Evolutionary conservation across 129 eudicot genomes (phyloP), one percentile per base, ranked within the genome.

Genomic region (Flaveria ramosissima): DNA sequence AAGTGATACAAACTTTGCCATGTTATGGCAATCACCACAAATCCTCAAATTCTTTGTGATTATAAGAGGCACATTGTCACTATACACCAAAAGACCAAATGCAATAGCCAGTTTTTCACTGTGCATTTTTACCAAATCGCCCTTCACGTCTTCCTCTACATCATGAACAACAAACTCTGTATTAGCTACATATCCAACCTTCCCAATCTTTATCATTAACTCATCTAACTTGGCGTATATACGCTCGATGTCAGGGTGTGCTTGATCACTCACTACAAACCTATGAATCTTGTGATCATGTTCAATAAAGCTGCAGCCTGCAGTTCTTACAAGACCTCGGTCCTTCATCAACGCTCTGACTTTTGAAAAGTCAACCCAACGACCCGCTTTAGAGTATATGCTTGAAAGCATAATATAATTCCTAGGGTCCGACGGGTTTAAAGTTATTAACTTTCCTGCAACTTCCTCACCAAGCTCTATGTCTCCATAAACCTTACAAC

Each of bases 81-180:
- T 65, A 41, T 39, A 75, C 39, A 76, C 85, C 60, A 87, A 50
- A 66, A 84, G 77, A 57, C 91, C 88, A 67, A 84, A 87, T 6
- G 86, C 88, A 71, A 84, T 70, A 45, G 91, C 88, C 81, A 87
- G 71, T 60, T 84, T 87, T 73, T 87, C 88, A 70, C 85, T 84
- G 23, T 87, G 91, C 42, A 72, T 27, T 41, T 45, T 77, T 11
- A 84, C 71, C 88, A 87, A 72, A 67, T 82, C 85, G 20, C 70
- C 83, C 77, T 79, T 87, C 50, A 82, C 83, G 36, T 81, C 80
- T 60, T 84, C 83, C 70, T 78, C 85, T 21, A 87, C 85, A 48
- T 81, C 84, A 30, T 82, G 83, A 12, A 84, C 21, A 55, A 87
- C 84, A 56, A 78, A 72, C 67, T 87, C 83, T 7, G 81, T 76